These are phyloP conservation scores for Fusarium drepaniforme DNA, from an alignment of 2,329 filamentous ascomycete genomes.

Conservation along the genomic window DNA sequence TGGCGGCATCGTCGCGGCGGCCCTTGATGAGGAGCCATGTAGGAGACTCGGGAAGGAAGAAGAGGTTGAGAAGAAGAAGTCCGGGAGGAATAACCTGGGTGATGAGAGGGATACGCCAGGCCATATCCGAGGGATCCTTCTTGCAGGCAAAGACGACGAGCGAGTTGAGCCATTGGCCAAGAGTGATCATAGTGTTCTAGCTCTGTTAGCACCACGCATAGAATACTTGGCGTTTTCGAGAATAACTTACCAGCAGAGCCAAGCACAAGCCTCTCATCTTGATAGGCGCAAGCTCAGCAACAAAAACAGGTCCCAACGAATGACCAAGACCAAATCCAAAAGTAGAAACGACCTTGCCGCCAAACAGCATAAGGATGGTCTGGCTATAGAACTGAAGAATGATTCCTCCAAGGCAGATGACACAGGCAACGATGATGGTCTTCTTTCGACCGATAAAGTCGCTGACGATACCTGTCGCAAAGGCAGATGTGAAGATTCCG, in stretches of 20 bases:
- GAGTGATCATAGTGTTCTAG: constrained; percentile 49
- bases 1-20: constrained; percentile 25
- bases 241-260: constrained; percentile 39
- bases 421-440: constrained; percentile 41
- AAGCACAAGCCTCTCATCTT: constrained; percentile 48
- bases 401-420: constrained; percentile 41
- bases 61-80: constrained; percentile 30
- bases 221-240: not conserved
- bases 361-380: constrained; percentile 44
- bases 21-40: constrained; percentile 27
- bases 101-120: constrained; percentile 47
- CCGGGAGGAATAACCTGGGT: constrained; percentile 46
- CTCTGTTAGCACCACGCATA: not conserved
- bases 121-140: constrained; percentile 35
- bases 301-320: constrained; percentile 48
- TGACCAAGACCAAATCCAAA: constrained; percentile 49
- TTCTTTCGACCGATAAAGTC: constrained; percentile 44
- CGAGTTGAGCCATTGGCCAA: constrained; percentile 47
- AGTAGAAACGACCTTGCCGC: constrained; percentile 45
- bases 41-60: constrained; percentile 26
- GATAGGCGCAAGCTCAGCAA: constrained; percentile 48
- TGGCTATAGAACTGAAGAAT: constrained; percentile 42
- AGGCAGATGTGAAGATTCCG: constrained; percentile 47
- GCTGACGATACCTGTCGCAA: constrained; percentile 43
- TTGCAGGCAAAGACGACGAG: constrained; percentile 40